These are phyloP conservation scores for Fusarium annulatum DNA, from an alignment of 2,329 filamentous ascomycete species.

Conservation along the genomic window DNA sequence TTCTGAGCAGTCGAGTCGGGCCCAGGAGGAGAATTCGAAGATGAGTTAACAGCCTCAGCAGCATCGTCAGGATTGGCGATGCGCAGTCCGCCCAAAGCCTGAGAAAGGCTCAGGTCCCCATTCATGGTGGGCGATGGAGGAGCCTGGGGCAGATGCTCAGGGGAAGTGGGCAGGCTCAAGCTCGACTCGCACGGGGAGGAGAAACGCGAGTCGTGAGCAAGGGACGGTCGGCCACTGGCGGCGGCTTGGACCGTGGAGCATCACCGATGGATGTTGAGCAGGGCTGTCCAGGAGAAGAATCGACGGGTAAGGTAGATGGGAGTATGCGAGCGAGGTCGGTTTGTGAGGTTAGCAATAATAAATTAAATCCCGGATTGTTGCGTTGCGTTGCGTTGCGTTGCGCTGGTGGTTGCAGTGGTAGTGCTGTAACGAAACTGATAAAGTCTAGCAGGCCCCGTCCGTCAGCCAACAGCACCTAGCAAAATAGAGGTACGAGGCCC, in stretches of 20 bases:
- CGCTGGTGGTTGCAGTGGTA: not conserved
- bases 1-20: conserved; percentile 23
- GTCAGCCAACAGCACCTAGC: conserved; percentile 9
- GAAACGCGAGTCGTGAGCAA: conserved; percentile 41
- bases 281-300: conserved; percentile 26
- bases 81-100: conserved; percentile 91
- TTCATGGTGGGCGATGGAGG: conserved; percentile 72
- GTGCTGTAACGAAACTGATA: conserved; percentile 16
- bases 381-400: not conserved
- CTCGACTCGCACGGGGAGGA: conserved; percentile 34
- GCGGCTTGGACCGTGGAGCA: conserved; percentile 43
- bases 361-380: conserved; percentile 16
- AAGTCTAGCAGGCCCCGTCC: not conserved
- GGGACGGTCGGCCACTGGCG: conserved; percentile 41
- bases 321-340: not conserved
- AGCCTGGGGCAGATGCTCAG: conserved; percentile 40
- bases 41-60: conserved; percentile 49
- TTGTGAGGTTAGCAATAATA: conserved; percentile 37
- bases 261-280: conserved; percentile 41
- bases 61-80: conserved; percentile 96
- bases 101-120: conserved; percentile 90
- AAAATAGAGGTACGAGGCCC: conserved; percentile 26
- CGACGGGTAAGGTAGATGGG: not conserved
- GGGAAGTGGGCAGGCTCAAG: conserved; percentile 38
- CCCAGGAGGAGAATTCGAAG: conserved; percentile 41